A percentile compares a stretch with the other conserved stretches of the same genome.
Conservation (phyloP, 2,329 filamentous ascomycete genomes). For the Alternaria burnsii region DNA sequence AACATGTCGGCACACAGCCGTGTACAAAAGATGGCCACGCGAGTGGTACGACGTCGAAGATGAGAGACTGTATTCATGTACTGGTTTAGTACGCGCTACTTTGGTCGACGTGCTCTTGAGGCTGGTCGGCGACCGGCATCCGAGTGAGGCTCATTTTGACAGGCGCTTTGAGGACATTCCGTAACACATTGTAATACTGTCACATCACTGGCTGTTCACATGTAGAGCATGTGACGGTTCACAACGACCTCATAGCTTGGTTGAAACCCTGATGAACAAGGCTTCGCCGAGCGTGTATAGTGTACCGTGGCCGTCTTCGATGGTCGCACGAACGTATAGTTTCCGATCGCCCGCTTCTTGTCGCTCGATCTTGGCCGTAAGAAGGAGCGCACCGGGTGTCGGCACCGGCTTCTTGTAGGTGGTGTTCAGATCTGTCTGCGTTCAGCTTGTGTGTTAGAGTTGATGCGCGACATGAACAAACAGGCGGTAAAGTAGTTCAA, state of each 20-base stretch:
- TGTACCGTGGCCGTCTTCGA: constrained; percentile 60
- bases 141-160: background rate
- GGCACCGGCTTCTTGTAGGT: constrained; percentile 62
- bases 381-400: constrained; percentile 60
- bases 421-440: constrained; percentile 60
- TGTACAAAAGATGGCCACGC: constrained; percentile 11
- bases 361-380: constrained; percentile 56
- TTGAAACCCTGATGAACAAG: constrained; percentile 57
- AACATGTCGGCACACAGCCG: background rate
- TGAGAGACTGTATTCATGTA: background rate
- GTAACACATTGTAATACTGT: background rate
- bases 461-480: constrained; percentile 24
- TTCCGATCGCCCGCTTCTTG: constrained; percentile 65
- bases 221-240: background rate
- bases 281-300: constrained; percentile 62
- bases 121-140: background rate
- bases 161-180: background rate
- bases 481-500: constrained; percentile 47
- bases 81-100: background rate
- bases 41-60: constrained; percentile 1
- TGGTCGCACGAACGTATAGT: constrained; percentile 57
- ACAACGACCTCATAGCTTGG: constrained; percentile 29
- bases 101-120: background rate
- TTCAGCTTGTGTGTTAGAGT: constrained; percentile 18
- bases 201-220: background rate